Evolutionary conservation across 176 grass and related monocot genomes (phyloP).

Genomic region (Melocanna baccifera): DNA sequence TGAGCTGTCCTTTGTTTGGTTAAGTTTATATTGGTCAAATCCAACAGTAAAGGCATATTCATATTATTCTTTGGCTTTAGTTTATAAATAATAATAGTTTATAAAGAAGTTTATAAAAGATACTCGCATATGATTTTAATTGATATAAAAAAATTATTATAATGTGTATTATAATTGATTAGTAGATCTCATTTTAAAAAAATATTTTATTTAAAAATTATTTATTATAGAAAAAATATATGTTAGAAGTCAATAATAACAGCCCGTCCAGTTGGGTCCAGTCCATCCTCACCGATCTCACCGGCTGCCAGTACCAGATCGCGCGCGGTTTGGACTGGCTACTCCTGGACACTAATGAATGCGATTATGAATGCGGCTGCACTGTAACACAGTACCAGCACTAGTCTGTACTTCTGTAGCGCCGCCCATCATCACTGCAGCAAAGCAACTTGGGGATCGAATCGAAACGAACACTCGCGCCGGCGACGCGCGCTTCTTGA

Average conservation of each 20-base stretch:
- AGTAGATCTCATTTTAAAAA: no score
- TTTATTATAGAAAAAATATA: no score
- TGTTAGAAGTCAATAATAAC: no score
- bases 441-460: not conserved
- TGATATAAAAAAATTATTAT: no score
- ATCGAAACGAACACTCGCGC: not conserved
- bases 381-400: not conserved
- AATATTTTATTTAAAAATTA: no score
- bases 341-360: constrained; percentile 18
- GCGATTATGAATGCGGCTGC: constrained; percentile 24
- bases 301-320: not conserved
- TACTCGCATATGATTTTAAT: no score
- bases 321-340: not conserved
- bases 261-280: constrained; percentile 9
- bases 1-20: not conserved
- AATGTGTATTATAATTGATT: no score
- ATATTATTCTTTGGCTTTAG: no score
- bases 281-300: not conserved
- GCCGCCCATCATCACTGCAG: no score
- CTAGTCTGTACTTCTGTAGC: not conserved
- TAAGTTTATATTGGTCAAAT: not conserved
- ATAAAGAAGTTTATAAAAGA: no score
- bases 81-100: no score
- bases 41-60: not conserved
- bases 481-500: not conserved